Conservation (phyloP, 73 alveolate species). For the Tetrahymena thermophila region DNA sequence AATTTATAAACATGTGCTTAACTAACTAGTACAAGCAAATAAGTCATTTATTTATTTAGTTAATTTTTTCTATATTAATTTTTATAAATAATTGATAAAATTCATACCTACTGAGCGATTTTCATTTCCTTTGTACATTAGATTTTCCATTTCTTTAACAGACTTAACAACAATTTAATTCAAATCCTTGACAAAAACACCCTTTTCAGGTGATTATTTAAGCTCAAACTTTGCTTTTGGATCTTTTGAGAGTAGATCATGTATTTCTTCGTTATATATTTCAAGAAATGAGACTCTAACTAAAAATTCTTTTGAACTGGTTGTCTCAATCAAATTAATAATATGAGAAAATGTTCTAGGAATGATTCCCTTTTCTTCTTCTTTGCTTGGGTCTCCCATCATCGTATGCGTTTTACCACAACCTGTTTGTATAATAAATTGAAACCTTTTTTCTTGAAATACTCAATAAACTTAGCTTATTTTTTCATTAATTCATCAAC, state of each 20-base stretch:
- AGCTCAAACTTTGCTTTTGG: conserved; percentile 60
- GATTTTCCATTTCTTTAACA: conserved; percentile 69
- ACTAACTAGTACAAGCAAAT: too few species aligned
- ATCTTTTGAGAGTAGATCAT: conserved; percentile 75
- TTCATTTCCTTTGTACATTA: conserved; percentile 75
- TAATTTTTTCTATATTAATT: too few species aligned
- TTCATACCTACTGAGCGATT: conserved; percentile 81
- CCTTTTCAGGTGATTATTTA: conserved; percentile 85
- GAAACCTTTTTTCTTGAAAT: background rate
- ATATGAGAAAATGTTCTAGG: conserved; percentile 89
- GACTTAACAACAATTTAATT: conserved; percentile 72
- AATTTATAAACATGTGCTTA: too few species aligned
- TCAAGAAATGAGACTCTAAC: conserved; percentile 90
- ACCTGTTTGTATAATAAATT: conserved; percentile 40
- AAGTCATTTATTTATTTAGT: too few species aligned
- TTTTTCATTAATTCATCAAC: too few species aligned
- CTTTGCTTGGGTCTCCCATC: conserved; percentile 74
- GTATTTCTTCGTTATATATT: conserved; percentile 92
- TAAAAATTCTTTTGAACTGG: conserved; percentile 73
- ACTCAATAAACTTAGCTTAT: background rate
- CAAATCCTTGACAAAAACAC: conserved; percentile 75
- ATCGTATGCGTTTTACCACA: conserved; percentile 92
- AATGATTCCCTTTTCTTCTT: conserved; percentile 70
- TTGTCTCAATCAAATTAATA: conserved; percentile 66
- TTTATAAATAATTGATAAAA: conserved; percentile 38